Conservation (phyloP, 257 asterid genomes). For the Fraxinus cuspidata region DNA sequence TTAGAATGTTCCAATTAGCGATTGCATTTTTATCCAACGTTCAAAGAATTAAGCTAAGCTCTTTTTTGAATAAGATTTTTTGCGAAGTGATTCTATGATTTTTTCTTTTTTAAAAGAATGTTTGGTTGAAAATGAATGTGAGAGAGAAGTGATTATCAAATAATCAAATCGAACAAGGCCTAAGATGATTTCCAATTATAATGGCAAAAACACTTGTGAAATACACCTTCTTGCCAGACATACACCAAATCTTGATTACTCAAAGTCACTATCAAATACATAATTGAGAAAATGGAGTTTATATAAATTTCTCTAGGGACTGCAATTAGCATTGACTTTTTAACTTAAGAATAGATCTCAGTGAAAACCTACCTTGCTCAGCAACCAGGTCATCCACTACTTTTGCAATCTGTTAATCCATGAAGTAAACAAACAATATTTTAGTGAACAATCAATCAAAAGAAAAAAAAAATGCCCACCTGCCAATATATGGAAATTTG, state of each 20-base stretch:
- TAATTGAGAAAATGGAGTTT: not conserved
- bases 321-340: not conserved
- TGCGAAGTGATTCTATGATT: no score
- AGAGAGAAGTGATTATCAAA: no score
- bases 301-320: not conserved
- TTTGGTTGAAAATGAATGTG: no score
- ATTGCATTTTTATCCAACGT: not conserved
- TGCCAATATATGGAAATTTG: not conserved
- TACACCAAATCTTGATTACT: not conserved
- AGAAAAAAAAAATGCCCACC: constrained; percentile 1
- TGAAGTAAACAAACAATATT: constrained; percentile 19
- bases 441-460: constrained; percentile 9
- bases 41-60: not conserved
- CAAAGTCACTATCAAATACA: not conserved
- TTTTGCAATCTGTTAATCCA: constrained; percentile 70
- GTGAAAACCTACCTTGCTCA: constrained; percentile 65
- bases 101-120: no score
- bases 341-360: not conserved
- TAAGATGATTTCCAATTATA: not conserved
- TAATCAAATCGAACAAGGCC: no score
- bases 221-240: not conserved
- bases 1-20: not conserved
- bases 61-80: no score
- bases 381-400: constrained; percentile 70
- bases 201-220: not conserved